A percentile compares a stretch with the other conserved stretches of the same genome.
Evolutionary conservation across 345 rosid genomes (phyloP).

Genomic region (Toxicodendron radicans): DNA sequence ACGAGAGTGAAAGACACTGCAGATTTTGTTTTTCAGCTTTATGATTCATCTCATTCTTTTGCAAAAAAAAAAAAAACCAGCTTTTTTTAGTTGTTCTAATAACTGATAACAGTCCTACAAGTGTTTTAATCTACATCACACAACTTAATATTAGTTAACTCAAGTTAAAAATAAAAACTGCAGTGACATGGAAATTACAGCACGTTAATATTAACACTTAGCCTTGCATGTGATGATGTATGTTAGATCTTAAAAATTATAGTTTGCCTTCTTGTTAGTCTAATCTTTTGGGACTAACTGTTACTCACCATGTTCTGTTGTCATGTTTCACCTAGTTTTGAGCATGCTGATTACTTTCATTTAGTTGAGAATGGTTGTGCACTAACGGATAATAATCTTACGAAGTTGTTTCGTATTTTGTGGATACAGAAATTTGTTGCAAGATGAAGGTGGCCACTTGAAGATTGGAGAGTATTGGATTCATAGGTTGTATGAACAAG

Average conservation of each 20-base stretch:
- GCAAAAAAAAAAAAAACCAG: too few species aligned
- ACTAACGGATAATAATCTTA: background rate
- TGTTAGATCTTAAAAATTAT: background rate
- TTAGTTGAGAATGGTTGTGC: background rate
- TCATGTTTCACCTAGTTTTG: background rate
- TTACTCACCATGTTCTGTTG: background rate
- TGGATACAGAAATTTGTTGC: constrained; percentile 48
- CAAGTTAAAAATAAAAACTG: too few species aligned
- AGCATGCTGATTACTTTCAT: background rate
- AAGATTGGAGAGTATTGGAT: constrained; percentile 72
- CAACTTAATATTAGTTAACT: too few species aligned
- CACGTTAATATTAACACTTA: too few species aligned
- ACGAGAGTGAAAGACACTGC: too few species aligned
- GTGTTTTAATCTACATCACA: too few species aligned
- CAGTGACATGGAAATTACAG: too few species aligned
- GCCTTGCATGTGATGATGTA: background rate
- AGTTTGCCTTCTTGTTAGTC: too few species aligned
- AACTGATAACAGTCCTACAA: too few species aligned
- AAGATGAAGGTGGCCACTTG: constrained; percentile 55
- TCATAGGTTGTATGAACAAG: constrained; percentile 50
- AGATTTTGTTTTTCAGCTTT: too few species aligned
- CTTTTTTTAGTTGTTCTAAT: too few species aligned
- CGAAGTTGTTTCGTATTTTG: background rate
- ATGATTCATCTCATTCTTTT: too few species aligned
- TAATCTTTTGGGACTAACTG: background rate